phyloP scores from a whole-genome alignment of 352 stramenopile genomes.

The Pythium coloratum region DNA sequence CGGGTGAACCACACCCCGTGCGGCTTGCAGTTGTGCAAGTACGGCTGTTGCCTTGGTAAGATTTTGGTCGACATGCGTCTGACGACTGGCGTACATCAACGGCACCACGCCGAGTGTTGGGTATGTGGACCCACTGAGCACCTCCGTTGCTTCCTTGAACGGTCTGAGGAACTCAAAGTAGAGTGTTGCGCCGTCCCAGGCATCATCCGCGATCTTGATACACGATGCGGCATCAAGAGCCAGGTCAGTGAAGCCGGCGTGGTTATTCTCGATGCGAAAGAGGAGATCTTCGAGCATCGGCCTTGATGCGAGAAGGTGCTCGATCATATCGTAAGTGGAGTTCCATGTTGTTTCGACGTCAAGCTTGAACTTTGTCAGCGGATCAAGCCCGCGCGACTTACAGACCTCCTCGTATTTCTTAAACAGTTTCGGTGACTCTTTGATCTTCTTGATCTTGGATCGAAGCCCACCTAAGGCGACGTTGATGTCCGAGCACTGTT shows the following conservation, averaged over 20 bases:
- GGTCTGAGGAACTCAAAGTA: background rate
- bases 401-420: background rate
- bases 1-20: too few species aligned
- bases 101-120: background rate
- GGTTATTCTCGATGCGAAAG: constrained; percentile 1
- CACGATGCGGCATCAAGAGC: background rate
- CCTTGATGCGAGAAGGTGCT: background rate
- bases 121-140: background rate
- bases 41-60: too few species aligned
- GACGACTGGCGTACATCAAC: background rate
- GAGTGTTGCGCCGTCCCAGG: background rate
- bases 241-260: constrained; percentile 3
- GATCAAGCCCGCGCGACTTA: background rate
- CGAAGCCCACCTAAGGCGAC: too few species aligned
- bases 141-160: constrained; percentile 2
- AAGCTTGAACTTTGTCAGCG: background rate
- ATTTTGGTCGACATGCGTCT: too few species aligned
- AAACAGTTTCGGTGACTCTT: constrained; percentile 4
- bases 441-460: background rate
- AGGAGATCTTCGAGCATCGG: constrained; percentile 1
- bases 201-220: background rate
- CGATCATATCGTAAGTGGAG: constrained; percentile 8
- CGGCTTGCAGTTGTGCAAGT: too few species aligned
- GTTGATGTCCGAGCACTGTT: too few species aligned
- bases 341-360: constrained; percentile 1